A percentile compares a stretch with the other conserved stretches of the same genome.
phyloP scores from a whole-genome alignment of 139 green algal genomes.

The Choricystis sp. region DNA sequence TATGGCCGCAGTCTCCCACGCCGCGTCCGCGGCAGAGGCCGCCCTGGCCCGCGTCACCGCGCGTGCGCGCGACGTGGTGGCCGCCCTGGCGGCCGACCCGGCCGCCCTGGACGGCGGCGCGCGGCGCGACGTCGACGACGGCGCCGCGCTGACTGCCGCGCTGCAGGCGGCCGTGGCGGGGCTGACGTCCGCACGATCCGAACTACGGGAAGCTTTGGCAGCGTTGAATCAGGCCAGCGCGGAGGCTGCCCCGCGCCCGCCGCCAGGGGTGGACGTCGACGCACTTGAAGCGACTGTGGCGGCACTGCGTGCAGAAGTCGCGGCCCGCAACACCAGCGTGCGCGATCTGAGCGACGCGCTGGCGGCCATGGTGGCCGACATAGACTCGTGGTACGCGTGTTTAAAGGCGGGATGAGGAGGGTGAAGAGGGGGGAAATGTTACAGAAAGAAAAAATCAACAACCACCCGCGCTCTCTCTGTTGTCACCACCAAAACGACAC shows the following conservation, averaged over 20 bases:
- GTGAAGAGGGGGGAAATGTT: not conserved
- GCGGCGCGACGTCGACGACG: not conserved
- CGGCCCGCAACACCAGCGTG: not conserved
- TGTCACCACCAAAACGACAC: constrained; percentile 82
- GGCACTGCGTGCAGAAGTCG: not conserved
- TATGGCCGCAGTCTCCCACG: not conserved
- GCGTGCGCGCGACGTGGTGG: not conserved
- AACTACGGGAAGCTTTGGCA: not conserved
- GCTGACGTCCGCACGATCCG: not conserved
- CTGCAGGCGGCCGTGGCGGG: not conserved
- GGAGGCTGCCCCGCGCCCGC: not conserved
- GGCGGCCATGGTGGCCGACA: not conserved
- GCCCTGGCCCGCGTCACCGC: not conserved
- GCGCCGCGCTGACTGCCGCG: not conserved
- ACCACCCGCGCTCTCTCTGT: no score
- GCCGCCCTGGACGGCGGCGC: not conserved
- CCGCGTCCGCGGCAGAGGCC: no score
- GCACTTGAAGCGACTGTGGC: no score
- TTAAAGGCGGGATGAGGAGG: no score
- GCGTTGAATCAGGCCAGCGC: not conserved
- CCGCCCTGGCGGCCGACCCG: not conserved
- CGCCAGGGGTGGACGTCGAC: not conserved
- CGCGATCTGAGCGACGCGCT: not conserved
- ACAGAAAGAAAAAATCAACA: not conserved
- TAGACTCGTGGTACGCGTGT: not conserved